Evolutionary conservation across 805 yeast species (phyloP).

Genomic region (Yamadazyma sp.): DNA sequence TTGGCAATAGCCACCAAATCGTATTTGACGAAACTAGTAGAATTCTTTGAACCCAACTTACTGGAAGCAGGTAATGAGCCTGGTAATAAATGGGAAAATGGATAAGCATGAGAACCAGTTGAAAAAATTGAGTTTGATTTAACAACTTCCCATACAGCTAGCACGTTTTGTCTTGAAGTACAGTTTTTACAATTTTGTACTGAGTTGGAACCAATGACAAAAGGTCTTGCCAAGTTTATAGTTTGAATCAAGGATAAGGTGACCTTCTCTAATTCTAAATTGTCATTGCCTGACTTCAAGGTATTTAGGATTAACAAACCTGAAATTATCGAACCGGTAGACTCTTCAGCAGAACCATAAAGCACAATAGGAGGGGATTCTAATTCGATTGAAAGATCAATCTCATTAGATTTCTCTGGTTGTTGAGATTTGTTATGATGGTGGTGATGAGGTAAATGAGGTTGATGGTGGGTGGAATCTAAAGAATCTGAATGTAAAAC

Average conservation of each 20-base stretch:
- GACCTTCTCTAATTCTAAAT: slow-evolving; percentile 49
- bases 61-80: slow-evolving; percentile 84
- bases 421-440: slow-evolving; percentile 1
- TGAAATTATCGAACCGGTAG: slow-evolving; percentile 81
- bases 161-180: slow-evolving; percentile 47
- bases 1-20: slow-evolving; percentile 65
- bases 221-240: slow-evolving; percentile 63
- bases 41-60: slow-evolving; percentile 53
- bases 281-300: slow-evolving; percentile 14
- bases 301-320: slow-evolving; percentile 63
- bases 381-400: slow-evolving; percentile 44
- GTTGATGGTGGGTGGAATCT: slow-evolving; percentile 2
- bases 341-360: slow-evolving; percentile 74
- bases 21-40: slow-evolving; percentile 59
- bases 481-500: slow-evolving; percentile 1
- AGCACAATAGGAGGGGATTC: slow-evolving; percentile 91
- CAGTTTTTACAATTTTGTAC: slow-evolving; percentile 60
- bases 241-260: slow-evolving; percentile 70
- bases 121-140: slow-evolving; percentile 55
- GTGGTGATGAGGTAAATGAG: neutral
- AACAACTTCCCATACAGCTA: slow-evolving; percentile 89
- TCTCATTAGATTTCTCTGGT: neutral
- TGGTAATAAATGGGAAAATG: slow-evolving; percentile 85
- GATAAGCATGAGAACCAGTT: slow-evolving; percentile 78
- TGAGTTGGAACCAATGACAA: slow-evolving; percentile 48